Base-by-base conservation (phyloP, 345 rosid species). In the Populus alba region DNA sequence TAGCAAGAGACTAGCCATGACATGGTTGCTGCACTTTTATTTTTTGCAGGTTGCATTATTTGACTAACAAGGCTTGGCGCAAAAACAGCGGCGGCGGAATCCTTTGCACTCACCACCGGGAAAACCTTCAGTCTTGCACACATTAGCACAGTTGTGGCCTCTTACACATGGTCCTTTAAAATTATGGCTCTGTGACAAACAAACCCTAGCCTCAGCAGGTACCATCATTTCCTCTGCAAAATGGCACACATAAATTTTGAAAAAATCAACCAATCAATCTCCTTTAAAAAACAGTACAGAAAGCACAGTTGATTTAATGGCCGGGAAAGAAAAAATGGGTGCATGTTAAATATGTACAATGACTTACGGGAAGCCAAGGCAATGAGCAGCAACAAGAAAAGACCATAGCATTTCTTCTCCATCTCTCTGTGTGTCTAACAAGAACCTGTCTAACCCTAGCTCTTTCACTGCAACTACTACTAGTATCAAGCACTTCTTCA, bases 81-180 rank as follows among this genome's bases (percentile, higher is more conserved):
- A 86, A 75, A 81, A 84, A 78, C 89, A 83, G 55, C 80, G 81
- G 71, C 65, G 82, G 35, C 78, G 82, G 74, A 81, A 67, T 15
- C 85, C 87, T 33, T 70, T 75, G 82, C 89, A 83, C 0, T 22
- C 25, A 65, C 89, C 89, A 4, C 84, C 89, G 23, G 83, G 27
- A 66, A 86, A 86, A 29, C 85, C 83, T 67, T 83, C 87, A 65
- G 76, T 72, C 37, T 80, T 80, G 61, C 89, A 86, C 33, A 86
- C 80, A 22, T n/a, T 20, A 68, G 85, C 87, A 49, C 87, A 86
- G 82, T 81, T 81, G 82, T 77, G 78, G 74, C 66, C n/a, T n/a
- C 62, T 22, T 18, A n/a, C 0, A 78, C 89, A 86, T 5, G 71
- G 1, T 15, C 83, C 80, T 3, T 72, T 75, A 63, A 75, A 86